These are phyloP conservation scores for Huiozyma naganishii DNA, from an alignment of 805 yeast species.

Conservation along the genomic window DNA sequence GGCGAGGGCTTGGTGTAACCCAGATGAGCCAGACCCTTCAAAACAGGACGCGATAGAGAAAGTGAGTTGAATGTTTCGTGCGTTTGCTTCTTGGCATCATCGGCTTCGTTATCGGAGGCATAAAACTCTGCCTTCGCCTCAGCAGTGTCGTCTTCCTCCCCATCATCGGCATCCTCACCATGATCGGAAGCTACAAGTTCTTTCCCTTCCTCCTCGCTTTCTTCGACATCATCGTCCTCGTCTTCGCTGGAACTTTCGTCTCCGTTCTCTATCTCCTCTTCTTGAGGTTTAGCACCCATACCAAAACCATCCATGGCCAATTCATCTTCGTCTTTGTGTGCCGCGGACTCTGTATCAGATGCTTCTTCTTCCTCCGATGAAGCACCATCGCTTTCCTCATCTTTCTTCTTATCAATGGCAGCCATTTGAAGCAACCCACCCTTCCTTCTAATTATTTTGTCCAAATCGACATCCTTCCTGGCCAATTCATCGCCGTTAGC, in stretches of 20 bases:
- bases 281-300: conserved; percentile 27
- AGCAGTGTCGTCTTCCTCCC: conserved; percentile 35
- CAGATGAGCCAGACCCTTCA: conserved; percentile 69
- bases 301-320: conserved; percentile 31
- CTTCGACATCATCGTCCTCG: conserved; percentile 22
- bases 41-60: conserved; percentile 79
- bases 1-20: conserved; percentile 89
- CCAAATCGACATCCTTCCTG: conserved; percentile 69
- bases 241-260: conserved; percentile 16
- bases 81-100: conserved; percentile 38
- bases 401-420: conserved; percentile 34
- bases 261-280: conserved; percentile 23
- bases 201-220: conserved; percentile 27
- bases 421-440: conserved; percentile 61
- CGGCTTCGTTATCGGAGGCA: conserved; percentile 46
- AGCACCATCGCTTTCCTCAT: conserved; percentile 36
- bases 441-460: conserved; percentile 74
- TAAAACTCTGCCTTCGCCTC: conserved; percentile 78
- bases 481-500: conserved; percentile 9
- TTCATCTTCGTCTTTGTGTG: conserved; percentile 22
- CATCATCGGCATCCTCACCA: conserved; percentile 16
- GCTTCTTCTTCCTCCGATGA: conserved; percentile 25
- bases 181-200: conserved; percentile 12
- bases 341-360: conserved; percentile 18
- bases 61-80: conserved; percentile 66